Evolutionary conservation across 768 basidiomycete genomes (phyloP).

Genomic region (Leucocoprinus sp.): DNA sequence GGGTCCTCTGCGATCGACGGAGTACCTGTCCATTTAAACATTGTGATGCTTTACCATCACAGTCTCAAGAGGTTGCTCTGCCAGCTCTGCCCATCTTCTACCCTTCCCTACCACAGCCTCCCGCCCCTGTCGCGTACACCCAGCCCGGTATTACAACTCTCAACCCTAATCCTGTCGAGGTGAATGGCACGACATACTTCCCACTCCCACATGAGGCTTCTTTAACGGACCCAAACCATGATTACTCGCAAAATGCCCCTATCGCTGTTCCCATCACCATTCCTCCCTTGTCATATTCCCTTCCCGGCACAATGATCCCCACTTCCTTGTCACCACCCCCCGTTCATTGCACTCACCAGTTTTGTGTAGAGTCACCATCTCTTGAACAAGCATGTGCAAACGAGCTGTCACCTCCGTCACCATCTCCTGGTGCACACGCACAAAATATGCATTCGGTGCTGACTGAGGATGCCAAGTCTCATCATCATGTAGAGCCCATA

Average conservation of each 20-base stretch:
- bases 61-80: background rate
- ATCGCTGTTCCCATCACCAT: slow-evolving; percentile 4
- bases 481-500: background rate
- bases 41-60: slow-evolving; percentile 11
- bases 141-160: background rate
- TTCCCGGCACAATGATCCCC: background rate
- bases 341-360: background rate
- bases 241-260: background rate
- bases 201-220: slow-evolving; percentile 4
- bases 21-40: slow-evolving; percentile 23
- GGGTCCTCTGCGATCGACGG: slow-evolving; percentile 22
- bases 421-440: background rate
- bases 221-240: background rate
- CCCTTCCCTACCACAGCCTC: background rate
- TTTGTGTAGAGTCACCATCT: background rate
- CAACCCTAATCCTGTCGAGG: slow-evolving; percentile 9
- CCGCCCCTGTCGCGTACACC: background rate
- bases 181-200: slow-evolving; percentile 14
- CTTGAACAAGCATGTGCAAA: slow-evolving; percentile 6
- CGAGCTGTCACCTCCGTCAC: background rate
- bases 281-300: background rate
- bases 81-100: slow-evolving; percentile 8
- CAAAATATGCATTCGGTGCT: background rate
- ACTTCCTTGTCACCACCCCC: slow-evolving; percentile 1
- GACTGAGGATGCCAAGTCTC: background rate